Percentiles rank a stretch among this genome's conserved stretches.
These are phyloP conservation scores for Ilyonectria robusta DNA, from an alignment of 2,329 filamentous ascomycete genomes.

Conservation along the genomic window DNA sequence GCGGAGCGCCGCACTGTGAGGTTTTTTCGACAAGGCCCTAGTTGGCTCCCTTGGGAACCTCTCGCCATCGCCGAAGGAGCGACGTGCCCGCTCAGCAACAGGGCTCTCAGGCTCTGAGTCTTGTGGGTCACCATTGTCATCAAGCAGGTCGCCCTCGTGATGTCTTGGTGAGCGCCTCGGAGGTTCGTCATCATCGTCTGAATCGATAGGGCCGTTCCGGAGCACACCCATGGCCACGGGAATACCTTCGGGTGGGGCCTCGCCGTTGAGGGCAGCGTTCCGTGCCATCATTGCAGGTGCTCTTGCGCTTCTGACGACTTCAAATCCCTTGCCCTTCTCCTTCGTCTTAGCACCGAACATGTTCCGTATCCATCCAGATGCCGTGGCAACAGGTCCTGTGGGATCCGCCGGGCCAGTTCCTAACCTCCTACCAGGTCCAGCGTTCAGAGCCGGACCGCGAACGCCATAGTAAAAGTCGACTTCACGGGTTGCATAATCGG, in stretches of 20 bases:
- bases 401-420: constrained; percentile 97
- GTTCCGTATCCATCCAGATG: constrained; percentile 88
- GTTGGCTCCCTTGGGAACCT: constrained; percentile 48
- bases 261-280: constrained; percentile 70
- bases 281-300: constrained; percentile 80
- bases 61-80: constrained; percentile 56
- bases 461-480: constrained; percentile 98
- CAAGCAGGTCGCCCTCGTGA: constrained; percentile 56
- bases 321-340: constrained; percentile 96
- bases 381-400: constrained; percentile 89
- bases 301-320: constrained; percentile 91
- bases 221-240: constrained; percentile 75
- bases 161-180: constrained; percentile 46
- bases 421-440: constrained; percentile 84
- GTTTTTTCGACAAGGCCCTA: constrained; percentile 41
- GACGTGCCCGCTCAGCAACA: constrained; percentile 48
- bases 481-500: constrained; percentile 94
- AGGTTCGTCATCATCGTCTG: constrained; percentile 68
- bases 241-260: constrained; percentile 76
- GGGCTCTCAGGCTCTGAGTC: constrained; percentile 60
- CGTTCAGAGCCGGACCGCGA: constrained; percentile 87
- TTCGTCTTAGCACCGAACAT: constrained; percentile 89
- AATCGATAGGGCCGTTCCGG: constrained; percentile 74
- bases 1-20: constrained; percentile 35
- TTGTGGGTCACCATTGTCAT: constrained; percentile 62